Conservation (phyloP, 371 early-diverging fungal genomes). For the Rhizopus delemar region DNA sequence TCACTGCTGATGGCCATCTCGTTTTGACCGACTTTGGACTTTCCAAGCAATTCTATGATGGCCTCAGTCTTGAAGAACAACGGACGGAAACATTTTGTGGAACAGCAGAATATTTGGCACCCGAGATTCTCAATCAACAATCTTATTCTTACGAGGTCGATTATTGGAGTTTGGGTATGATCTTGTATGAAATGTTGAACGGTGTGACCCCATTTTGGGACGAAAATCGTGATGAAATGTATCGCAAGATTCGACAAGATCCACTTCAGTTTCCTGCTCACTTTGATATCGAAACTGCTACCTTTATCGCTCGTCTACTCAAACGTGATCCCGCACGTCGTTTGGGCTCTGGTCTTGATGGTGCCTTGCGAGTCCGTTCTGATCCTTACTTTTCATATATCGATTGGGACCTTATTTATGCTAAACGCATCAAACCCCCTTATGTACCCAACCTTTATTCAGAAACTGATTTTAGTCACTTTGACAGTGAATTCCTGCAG, state of each 20-base stretch:
- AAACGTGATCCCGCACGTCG: slow-evolving; percentile 69
- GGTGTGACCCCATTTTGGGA: slow-evolving; percentile 81
- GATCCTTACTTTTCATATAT: slow-evolving; percentile 69
- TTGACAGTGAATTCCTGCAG: slow-evolving; percentile 61
- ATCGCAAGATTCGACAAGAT: slow-evolving; percentile 72
- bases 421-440: slow-evolving; percentile 60
- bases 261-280: slow-evolving; percentile 69
- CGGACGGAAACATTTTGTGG: slow-evolving; percentile 92
- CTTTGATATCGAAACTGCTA: slow-evolving; percentile 56
- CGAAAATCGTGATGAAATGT: slow-evolving; percentile 76
- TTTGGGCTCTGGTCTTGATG: slow-evolving; percentile 54
- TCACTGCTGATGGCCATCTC: slow-evolving; percentile 78
- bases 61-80: slow-evolving; percentile 37
- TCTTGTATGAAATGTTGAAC: slow-evolving; percentile 82
- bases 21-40: slow-evolving; percentile 91
- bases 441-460: slow-evolving; percentile 53
- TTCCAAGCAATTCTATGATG: slow-evolving; percentile 61
- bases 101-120: slow-evolving; percentile 89
- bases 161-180: slow-evolving; percentile 96
- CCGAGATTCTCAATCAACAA: slow-evolving; percentile 82
- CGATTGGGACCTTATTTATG: slow-evolving; percentile 69
- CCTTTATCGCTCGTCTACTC: slow-evolving; percentile 61
- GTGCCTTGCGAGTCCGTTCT: slow-evolving; percentile 54
- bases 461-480: slow-evolving; percentile 62
- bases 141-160: slow-evolving; percentile 90